These are phyloP conservation scores for Coccinonectria pachysandricola DNA, from an alignment of 2,329 filamentous ascomycete species.

Conservation along the genomic window DNA sequence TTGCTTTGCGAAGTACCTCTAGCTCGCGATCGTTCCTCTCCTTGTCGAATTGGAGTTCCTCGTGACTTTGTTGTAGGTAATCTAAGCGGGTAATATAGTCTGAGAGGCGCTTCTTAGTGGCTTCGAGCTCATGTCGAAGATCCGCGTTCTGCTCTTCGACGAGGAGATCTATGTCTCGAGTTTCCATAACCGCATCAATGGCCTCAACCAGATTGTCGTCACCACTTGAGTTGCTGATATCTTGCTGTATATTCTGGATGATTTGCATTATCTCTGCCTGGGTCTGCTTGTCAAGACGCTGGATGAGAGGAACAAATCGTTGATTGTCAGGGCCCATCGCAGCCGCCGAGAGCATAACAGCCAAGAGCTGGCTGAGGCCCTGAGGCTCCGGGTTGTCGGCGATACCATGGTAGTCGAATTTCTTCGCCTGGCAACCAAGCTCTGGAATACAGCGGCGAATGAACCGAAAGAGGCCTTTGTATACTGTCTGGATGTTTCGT, in stretches of 20 bases:
- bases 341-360: conserved; percentile 50
- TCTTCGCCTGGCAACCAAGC: conserved; percentile 40
- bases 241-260: conserved; percentile 31
- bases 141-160: conserved; percentile 45
- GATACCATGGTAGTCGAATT: conserved; percentile 46
- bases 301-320: conserved; percentile 40
- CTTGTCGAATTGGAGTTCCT: conserved; percentile 54
- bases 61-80: conserved; percentile 50
- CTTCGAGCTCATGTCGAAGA: conserved; percentile 40
- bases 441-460: conserved; percentile 42
- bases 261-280: conserved; percentile 37
- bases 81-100: conserved; percentile 51
- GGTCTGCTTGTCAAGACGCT: conserved; percentile 30
- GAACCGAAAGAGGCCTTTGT: conserved; percentile 45
- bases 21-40: conserved; percentile 46
- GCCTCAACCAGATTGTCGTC: conserved; percentile 30
- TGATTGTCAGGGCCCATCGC: conserved; percentile 48
- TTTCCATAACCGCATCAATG: conserved; percentile 30
- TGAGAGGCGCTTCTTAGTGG: conserved; percentile 45
- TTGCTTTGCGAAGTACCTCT: conserved; percentile 38
- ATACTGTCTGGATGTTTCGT: conserved; percentile 42
- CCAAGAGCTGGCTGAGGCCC: conserved; percentile 48
- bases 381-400: conserved; percentile 45
- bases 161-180: conserved; percentile 44
- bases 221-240: conserved; percentile 25